Base-by-base conservation (phyloP, 306 rosid species). In the Vicia villosa region DNA sequence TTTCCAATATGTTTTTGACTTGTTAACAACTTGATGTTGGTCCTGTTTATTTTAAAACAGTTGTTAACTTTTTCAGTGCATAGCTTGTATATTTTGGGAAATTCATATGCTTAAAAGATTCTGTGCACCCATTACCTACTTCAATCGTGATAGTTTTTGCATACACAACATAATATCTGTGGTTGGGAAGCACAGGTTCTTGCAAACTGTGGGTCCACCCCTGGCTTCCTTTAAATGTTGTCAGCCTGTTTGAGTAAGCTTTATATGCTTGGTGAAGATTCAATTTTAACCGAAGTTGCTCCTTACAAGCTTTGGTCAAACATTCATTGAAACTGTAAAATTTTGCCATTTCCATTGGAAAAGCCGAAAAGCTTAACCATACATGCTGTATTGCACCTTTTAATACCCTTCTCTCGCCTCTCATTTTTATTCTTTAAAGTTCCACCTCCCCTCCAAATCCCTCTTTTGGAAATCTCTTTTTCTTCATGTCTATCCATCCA, bases 1-100 rank as follows among this genome's bases (percentile, higher is more conserved):
- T 66, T 80, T n/a, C 43, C 50, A 22, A 43, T 21, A 37, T 73
- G 24, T 55, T 55, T 41, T 30, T 42, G 60, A 62, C 51, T 52
- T 77, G 32, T 41, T 20, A 52, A 41, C 52, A 36, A 5, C 50
- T 77, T 42, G 41, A 47, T 67, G 19, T 11, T 30, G 26, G 37
- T 69, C 51, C 56, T 75, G 15, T 14, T 72, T 28, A 19, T 16
- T 43, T 64, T 7, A 16, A 36, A 59, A 66, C 8, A 70, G 7
- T 8, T n/a, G n/a, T n/a, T 58, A 51, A 66, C 37, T 34, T 17
- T 54, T 72, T 72, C 55, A 51, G 68, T 34, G 46, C n/a, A 58
- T 63, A 17, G 36, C 42, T 47, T 75, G 36, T 73, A 52, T 74
- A 52, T 54, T 54, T 26, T 41, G 32, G 50, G 28, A 19, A 58